Base-by-base conservation (phyloP, 1,139 yeast genomes). In the Yamadazyma triangularis region DNA sequence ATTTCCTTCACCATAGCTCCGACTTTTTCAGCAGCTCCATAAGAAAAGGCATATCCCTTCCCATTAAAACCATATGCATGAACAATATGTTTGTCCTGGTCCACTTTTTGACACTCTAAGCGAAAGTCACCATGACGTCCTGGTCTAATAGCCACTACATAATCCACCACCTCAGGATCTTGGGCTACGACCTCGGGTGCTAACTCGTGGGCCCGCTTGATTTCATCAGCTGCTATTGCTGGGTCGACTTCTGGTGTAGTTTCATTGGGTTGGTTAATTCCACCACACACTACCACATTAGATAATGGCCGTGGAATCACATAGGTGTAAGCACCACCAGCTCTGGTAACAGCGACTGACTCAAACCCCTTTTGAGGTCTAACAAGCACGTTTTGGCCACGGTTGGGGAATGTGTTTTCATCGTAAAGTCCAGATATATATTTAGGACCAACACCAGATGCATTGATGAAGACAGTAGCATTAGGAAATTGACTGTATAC, bases 381-480 rank as follows among this genome's bases (percentile, higher is more conserved):
- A 10, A 32, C 33, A 8, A 32, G 11, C n/a, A 32, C 33, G 25
- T 32, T 32, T 21, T 32, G 35, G 2, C 35, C 35, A 11, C 35
- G 24, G 25, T 32, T 32, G 12, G 35, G 35, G 19, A 18, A 32
- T 4, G 26, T 13, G 6, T 32, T 20, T 8, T 14, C 16, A 13
- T 32, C 33, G 12, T 22, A 20, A 4, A 32, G 10, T 16, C 35
- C 35, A 22, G 25, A 21, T 9, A 32, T 32, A 13, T 24, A 29
- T 19, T 29, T 32, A n/a, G 35, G 29, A 9, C 35, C 35, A 9
- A 29, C 25, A 8, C 35, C 35, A 4, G 35, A 32, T 15, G 35
- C 35, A 29, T 32, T 32, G 16, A 32, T 19, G 23, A 32, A 32
- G 11, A 32, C 15, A 5, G 20, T 20, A 9, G 33, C n/a, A 3